Base-by-base conservation (phyloP, 2,329 filamentous ascomycete species). In the Zasmidium angulare region DNA sequence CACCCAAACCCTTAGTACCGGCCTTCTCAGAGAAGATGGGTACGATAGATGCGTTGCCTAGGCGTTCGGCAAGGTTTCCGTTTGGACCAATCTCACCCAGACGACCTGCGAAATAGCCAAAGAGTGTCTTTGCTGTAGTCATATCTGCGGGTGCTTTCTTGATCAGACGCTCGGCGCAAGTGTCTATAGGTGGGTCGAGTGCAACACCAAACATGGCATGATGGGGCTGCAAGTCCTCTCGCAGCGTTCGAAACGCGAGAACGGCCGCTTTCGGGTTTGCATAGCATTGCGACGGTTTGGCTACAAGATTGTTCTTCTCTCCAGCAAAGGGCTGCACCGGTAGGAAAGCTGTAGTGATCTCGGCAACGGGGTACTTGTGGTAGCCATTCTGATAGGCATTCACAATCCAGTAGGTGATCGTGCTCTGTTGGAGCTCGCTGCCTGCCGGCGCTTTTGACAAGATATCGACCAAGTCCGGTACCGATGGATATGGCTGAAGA, bases 161-260 rank as follows among this genome's bases (percentile, higher is more conserved):
- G 24, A 93, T 78, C 46, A 99, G 78, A 23, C 85, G 83, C 46
- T 89, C 86, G 12, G 96, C 84, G 70, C 92, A 96, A 23, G 88
- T 85, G 1, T 81, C 80, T 62, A 98, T 89, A 0, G 87, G 85
- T 0, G 96, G 95, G 72, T 99, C 88, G 55, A 84, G 77, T n/a
- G 84, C 83, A 3, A 99, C 92, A 0, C 92, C 93, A 68, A 99
- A 92, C 76, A 95, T 93, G 56, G 82, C 80, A 17, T 92, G 90
- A 78, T 98, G 91, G 11, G 83, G 77, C 61, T 90, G 87, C n/a
- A 98, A 81, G 63, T 95, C 90, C 50, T 78, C 83, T 61, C 85
- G 83, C 31, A 99, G 77, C 19, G 96, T 88, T 23, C 87, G 81
- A 69, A 96, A 98, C 0, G 90, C 91, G 54, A 99, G 81, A 3